Conservation (phyloP, 495 filamentous ascomycete species). For the Astrothelium subdiscretum region DNA sequence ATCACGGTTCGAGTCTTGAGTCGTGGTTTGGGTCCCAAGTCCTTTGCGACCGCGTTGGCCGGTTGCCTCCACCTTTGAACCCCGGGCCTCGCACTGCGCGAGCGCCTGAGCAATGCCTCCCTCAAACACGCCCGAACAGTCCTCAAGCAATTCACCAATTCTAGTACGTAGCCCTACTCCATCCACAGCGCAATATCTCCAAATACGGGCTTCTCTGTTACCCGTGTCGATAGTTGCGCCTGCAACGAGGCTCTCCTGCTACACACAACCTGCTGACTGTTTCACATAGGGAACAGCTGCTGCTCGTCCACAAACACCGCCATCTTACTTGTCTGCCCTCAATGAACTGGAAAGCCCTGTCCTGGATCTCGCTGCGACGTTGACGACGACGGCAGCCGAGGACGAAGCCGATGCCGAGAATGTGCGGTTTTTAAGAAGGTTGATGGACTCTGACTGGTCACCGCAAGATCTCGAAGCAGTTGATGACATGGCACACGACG, state of each 20-base stretch:
- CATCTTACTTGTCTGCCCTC: slow-evolving; percentile 24
- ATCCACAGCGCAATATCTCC: not conserved
- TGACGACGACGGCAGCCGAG: slow-evolving; percentile 33
- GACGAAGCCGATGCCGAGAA: slow-evolving; percentile 49
- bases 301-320: slow-evolving; percentile 15
- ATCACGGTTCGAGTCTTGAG: not conserved
- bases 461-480: not conserved
- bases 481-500: not conserved
- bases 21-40: not conserved
- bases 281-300: not conserved
- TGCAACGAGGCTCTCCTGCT: not conserved
- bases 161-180: not conserved
- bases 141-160: not conserved
- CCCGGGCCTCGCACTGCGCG: not conserved
- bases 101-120: not conserved
- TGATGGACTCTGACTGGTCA: slow-evolving; percentile 15
- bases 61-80: not conserved
- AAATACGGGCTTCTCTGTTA: not conserved
- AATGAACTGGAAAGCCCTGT: slow-evolving; percentile 34
- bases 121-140: not conserved
- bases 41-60: not conserved
- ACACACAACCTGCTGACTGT: not conserved
- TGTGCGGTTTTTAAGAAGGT: slow-evolving; percentile 45
- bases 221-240: not conserved
- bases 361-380: slow-evolving; percentile 35